Conservation (phyloP, 169 alveolate species). For the Eimeria necatrix region DNA sequence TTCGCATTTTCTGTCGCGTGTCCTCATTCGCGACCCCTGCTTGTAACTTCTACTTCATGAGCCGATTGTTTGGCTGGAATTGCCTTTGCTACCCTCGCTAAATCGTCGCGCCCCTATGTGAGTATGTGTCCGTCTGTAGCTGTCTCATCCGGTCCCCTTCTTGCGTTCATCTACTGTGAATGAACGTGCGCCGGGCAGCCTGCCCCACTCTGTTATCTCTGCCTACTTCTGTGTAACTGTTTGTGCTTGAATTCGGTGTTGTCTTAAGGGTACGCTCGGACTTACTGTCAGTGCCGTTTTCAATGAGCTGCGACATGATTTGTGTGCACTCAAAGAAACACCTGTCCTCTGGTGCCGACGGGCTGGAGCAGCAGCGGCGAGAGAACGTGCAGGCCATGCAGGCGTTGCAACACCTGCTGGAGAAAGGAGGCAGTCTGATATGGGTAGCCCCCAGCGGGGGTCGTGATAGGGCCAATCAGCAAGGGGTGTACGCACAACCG, state of each 20-base stretch:
- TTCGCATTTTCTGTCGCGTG: background rate
- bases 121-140: too few relatives aligned
- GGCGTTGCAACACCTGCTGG: constrained; percentile 75
- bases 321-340: constrained; percentile 83
- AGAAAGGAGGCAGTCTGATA: constrained; percentile 54
- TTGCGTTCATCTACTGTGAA: too few relatives aligned
- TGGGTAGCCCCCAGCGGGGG: constrained; percentile 85
- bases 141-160: too few relatives aligned
- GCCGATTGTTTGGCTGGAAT: too few relatives aligned
- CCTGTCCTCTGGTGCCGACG: constrained; percentile 32
- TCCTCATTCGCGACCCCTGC: background rate
- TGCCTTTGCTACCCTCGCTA: too few relatives aligned
- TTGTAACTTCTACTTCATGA: background rate
- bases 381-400: constrained; percentile 57
- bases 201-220: background rate
- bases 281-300: constrained; percentile 75
- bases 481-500: constrained; percentile 70
- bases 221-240: background rate
- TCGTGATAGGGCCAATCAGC: constrained; percentile 70
- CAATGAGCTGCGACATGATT: constrained; percentile 80
- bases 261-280: constrained; percentile 77
- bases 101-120: too few relatives aligned
- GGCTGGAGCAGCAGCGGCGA: constrained; percentile 23
- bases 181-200: background rate
- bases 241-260: background rate